Evolutionary conservation across 1,284 basidiomycete species (phyloP).

Genomic region (Stereum hirsutum): DNA sequence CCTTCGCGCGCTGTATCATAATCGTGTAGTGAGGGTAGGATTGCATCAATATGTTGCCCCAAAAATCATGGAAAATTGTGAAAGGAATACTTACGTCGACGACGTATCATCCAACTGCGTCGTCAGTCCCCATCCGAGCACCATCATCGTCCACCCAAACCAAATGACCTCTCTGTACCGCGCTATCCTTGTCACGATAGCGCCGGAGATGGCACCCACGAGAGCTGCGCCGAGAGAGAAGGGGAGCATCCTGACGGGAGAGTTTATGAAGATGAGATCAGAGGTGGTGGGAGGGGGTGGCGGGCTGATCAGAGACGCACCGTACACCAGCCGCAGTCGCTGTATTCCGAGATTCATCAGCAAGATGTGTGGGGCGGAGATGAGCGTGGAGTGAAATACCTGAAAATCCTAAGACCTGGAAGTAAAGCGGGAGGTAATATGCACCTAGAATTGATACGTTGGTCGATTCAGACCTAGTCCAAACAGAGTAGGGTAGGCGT

Average conservation of each 20-base stretch:
- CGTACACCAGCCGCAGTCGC: constrained; percentile 67
- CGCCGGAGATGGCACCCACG: constrained; percentile 49
- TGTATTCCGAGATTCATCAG: too few species aligned
- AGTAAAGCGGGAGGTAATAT: constrained; percentile 73
- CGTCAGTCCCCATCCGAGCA: constrained; percentile 63
- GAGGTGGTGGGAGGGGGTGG: too few species aligned
- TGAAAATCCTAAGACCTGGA: constrained; percentile 69
- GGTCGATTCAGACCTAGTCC: not conserved
- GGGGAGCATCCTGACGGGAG: constrained; percentile 52
- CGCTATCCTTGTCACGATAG: constrained; percentile 48
- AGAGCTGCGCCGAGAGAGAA: constrained; percentile 59
- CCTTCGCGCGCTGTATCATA: constrained; percentile 38
- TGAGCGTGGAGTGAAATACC: too few species aligned
- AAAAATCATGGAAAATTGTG: not conserved
- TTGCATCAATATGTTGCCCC: not conserved
- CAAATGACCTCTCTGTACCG: constrained; percentile 59
- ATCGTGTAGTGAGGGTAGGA: not conserved
- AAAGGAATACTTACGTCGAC: constrained; percentile 28
- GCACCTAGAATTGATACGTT: constrained; percentile 29
- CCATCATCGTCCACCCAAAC: constrained; percentile 42
- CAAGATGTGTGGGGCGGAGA: too few species aligned
- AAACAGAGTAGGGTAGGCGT: not conserved
- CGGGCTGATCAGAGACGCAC: constrained; percentile 24
- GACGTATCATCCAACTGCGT: constrained; percentile 34
- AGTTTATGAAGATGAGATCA: not conserved